Base-by-base conservation (phyloP, 73 alveolate genomes). In the Symbiodinium natans region DNA sequence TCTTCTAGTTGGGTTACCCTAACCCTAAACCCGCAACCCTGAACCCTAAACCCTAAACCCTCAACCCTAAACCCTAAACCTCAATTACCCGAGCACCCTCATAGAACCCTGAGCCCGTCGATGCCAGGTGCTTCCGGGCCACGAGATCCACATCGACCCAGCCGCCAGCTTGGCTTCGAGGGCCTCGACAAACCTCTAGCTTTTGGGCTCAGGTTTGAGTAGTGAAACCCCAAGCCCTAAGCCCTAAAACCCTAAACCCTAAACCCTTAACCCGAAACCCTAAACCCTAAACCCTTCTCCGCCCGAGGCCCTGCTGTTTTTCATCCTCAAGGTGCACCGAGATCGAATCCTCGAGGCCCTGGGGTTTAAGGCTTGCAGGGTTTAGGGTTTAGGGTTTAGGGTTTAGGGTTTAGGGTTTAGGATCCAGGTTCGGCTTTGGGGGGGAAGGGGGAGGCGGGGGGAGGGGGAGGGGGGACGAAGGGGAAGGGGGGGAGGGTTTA, bases 91-190 rank as follows among this genome's bases (percentile, higher is more conserved):
- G n/a, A n/a, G n/a, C n/a, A n/a, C n/a, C n/a, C n/a, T n/a, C n/a
- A n/a, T n/a, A n/a, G n/a, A n/a, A n/a, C n/a, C n/a, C n/a, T 46
- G 59, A 46, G 13, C 13, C 59, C 13, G 36, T 29, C 80, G 27
- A 23, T 25, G 80, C 46, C 86, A 77, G 54, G 98, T 92, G 84
- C 43, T 92, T 48, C 98, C 98, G 9, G 98, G 98, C 48, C 98
- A 92, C 41, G 98, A 92, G 92, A 92, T 92, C 41, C 98, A 92
- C 83, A 92, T 92, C 82, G 98, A 92, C 40, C 98, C 98, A 7
- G 98, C 98, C 27, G 36, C 11, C 17, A 63, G 36, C 80, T 23
- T 36, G 27, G 59, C 59, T 46, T 46, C 13, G n/a, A 46, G 59
- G 59, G 59, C 13, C 59, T 46, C 6, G 59, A n/a, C n/a, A n/a